A percentile compares a stretch with the other conserved stretches of the same genome.
Conservation (phyloP, 164 flowering plant genomes). For the Aristolochia fimbriata region DNA sequence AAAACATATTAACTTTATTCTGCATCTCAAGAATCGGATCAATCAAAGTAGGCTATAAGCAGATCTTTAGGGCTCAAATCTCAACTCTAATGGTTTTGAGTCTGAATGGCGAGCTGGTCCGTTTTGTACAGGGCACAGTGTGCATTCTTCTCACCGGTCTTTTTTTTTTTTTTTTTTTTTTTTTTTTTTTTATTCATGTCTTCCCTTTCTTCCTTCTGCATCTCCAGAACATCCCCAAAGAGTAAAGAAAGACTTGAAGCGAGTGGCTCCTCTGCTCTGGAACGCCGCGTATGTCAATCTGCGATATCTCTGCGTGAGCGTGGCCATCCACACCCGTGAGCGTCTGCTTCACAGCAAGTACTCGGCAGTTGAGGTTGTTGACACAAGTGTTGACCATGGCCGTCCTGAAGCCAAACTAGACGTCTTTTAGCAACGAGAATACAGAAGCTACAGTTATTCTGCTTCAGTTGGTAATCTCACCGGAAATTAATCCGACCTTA, state of each 20-base stretch:
- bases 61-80: too few species aligned
- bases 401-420: constrained; percentile 29
- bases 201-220: constrained; percentile 30
- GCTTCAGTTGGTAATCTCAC: too few species aligned
- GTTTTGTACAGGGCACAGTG: too few species aligned
- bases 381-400: constrained; percentile 32
- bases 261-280: constrained; percentile 38
- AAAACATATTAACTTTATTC: too few species aligned
- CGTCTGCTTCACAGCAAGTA: constrained; percentile 68
- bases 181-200: too few species aligned
- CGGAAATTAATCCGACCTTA: neutral
- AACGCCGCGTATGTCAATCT: constrained; percentile 56
- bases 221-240: constrained; percentile 64
- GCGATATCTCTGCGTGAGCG: constrained; percentile 55
- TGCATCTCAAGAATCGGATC: too few species aligned
- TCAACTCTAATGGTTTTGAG: too few species aligned
- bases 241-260: constrained; percentile 47
- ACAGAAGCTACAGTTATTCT: neutral
- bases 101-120: too few species aligned
- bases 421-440: neutral
- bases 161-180: too few species aligned
- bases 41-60: too few species aligned
- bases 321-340: constrained; percentile 18
- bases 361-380: constrained; percentile 56
- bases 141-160: too few species aligned